Conservation (phyloP, 768 basidiomycete genomes). For the Calocera cornea region DNA sequence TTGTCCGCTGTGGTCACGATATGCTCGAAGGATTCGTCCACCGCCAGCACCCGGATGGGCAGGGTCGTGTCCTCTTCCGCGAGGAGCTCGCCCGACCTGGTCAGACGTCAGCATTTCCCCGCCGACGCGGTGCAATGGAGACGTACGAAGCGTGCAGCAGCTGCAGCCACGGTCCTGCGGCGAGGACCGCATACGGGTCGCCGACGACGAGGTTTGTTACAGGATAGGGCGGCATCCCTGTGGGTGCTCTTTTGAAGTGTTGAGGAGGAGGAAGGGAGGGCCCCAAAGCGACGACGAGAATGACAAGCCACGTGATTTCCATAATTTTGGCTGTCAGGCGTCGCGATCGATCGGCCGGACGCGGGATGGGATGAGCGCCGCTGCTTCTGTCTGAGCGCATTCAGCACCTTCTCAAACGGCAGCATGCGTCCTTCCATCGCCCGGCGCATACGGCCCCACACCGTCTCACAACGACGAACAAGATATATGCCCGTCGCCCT, state of each 20-base stretch:
- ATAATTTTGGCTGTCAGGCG: too few species aligned
- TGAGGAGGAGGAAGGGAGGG: too few species aligned
- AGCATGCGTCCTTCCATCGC: too few species aligned
- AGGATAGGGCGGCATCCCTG: constrained; percentile 8
- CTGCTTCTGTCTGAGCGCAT: too few species aligned
- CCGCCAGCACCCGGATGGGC: neutral
- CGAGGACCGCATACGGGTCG: neutral
- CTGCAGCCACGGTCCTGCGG: constrained; percentile 5
- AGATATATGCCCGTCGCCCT: too few species aligned
- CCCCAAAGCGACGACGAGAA: neutral
- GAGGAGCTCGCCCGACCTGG: neutral
- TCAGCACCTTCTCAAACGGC: too few species aligned
- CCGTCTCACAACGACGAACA: too few species aligned
- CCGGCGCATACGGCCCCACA: too few species aligned
- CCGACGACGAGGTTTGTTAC: constrained; percentile 5
- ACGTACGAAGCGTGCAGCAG: constrained; percentile 4
- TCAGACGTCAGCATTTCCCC: neutral
- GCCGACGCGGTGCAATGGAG: neutral
- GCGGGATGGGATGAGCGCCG: neutral
- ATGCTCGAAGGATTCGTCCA: constrained; percentile 8
- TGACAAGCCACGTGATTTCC: neutral
- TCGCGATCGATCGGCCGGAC: too few species aligned
- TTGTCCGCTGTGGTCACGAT: constrained; percentile 62
- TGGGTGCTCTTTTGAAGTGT: neutral
- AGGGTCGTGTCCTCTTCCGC: neutral